Base-by-base conservation (phyloP, 106 monocot genomes). In the Dioscorea dumetorum region DNA sequence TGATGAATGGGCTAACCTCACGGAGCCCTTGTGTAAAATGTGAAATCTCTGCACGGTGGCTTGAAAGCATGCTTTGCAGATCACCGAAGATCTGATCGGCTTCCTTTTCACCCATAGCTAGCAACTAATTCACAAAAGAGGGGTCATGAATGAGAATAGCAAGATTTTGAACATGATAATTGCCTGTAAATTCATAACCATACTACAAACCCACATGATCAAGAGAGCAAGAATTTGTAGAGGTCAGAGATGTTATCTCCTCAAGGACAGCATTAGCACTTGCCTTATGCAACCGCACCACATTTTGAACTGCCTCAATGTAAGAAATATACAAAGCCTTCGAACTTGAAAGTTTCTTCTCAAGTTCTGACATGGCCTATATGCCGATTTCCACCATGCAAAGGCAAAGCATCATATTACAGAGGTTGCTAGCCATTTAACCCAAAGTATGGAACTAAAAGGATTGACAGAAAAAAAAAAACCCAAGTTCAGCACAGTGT, bases 231-330 rank as follows among this genome's bases (percentile, higher is more conserved):
- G 64, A 69, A 57, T 81, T 84, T 17, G 75, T 34, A 53, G 72
- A 67, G 34, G 61, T 22, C 24, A 63, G 54, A 15, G 79, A 85
- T 61, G 87, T 87, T 9, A 99, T 67, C 34, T 99, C 93, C 10
- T 99, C 99, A 32, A 99, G 33, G 34, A 62, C 77, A 16, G 77
- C 85, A 83, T 87, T 82, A 14, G 67, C 61, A 51, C 67, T 71
- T 58, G 87, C 84, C 48, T 90, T 93, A 54, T 99, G 87, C 79
- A 99, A 78, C 21, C 73, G 85, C 33, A 99, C 87, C 49, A 79
- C 73, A 80, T 99, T 99, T 69, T 83, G 84, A 1, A 93, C 64
- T 13, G 80, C 85, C 64, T 99, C 93, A 22, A 93, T 66, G 51
- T 99, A 93, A 32, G 90, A 93, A 61, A 64, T 48, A 70, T 83